These are phyloP conservation scores for Solanum tarapatanum DNA, from an alignment of 257 asterid genomes.

Conservation along the genomic window DNA sequence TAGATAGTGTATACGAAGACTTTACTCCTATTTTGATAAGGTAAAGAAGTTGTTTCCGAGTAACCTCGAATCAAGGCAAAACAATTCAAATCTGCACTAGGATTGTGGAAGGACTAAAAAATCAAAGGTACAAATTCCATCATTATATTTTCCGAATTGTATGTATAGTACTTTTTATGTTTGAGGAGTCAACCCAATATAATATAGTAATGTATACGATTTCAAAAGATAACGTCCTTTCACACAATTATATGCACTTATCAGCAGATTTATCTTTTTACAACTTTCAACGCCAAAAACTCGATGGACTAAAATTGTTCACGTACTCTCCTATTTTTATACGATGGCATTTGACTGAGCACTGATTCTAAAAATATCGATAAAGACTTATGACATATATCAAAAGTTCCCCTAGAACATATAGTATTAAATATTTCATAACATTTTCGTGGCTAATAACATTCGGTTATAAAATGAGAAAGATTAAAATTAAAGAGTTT, in stretches of 20 bases:
- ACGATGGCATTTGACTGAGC: not conserved
- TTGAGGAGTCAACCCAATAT: not conserved
- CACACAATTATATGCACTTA: not conserved
- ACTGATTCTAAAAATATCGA: not conserved
- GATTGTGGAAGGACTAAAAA: too few species aligned
- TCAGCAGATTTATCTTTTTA: not conserved
- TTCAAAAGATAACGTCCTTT: not conserved
- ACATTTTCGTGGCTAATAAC: not conserved
- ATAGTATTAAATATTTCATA: not conserved
- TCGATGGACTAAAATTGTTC: not conserved
- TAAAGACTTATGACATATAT: not conserved
- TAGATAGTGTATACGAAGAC: too few species aligned
- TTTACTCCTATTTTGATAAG: too few species aligned
- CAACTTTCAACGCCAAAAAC: not conserved
- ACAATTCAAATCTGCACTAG: not conserved
- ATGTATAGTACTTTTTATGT: not conserved
- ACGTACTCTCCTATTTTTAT: not conserved
- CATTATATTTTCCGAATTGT: too few species aligned
- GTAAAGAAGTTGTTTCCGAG: too few species aligned
- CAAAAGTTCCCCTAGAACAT: not conserved
- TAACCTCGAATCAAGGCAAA: too few species aligned
- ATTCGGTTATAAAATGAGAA: not conserved
- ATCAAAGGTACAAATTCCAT: too few species aligned
- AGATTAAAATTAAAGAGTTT: not conserved
- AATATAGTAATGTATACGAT: not conserved